Conservation (phyloP, 805 yeast genomes). For the Saccharomycopsis javanensis region DNA sequence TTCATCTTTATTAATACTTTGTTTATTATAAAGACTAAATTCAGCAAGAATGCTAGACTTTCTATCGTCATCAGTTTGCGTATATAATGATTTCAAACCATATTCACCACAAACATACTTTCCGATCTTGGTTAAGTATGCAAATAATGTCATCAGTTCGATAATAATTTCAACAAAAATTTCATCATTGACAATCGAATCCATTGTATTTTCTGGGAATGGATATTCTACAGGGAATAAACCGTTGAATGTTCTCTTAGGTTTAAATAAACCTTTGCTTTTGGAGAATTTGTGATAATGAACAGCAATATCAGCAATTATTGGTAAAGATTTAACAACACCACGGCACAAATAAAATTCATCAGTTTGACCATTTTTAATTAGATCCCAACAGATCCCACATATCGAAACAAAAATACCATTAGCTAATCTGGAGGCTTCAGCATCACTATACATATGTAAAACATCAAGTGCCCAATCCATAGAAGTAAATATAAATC, state of each 20-base stretch:
- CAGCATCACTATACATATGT: slow-evolving; percentile 39
- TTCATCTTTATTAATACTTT: slow-evolving; percentile 34
- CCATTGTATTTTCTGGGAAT: slow-evolving; percentile 53
- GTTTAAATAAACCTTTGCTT: slow-evolving; percentile 33
- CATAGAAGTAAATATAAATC: slow-evolving; percentile 38
- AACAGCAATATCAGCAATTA: slow-evolving; percentile 40
- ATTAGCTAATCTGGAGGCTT: slow-evolving; percentile 54
- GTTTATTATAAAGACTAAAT: slow-evolving; percentile 28
- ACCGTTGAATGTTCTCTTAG: slow-evolving; percentile 55
- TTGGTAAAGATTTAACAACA: slow-evolving; percentile 44
- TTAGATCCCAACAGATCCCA: slow-evolving; percentile 29
- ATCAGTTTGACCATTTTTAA: slow-evolving; percentile 26
- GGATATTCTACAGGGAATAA: slow-evolving; percentile 66
- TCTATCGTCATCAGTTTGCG: slow-evolving; percentile 30
- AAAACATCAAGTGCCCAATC: slow-evolving; percentile 53
- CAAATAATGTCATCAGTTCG: slow-evolving; percentile 57
- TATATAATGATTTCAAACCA: slow-evolving; percentile 36
- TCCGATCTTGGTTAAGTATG: slow-evolving; percentile 44
- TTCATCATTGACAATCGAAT: slow-evolving; percentile 63
- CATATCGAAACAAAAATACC: slow-evolving; percentile 46
- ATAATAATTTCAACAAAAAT: slow-evolving; percentile 59
- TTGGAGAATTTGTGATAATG: slow-evolving; percentile 42
- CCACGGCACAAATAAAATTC: slow-evolving; percentile 35
- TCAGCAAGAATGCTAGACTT: slow-evolving; percentile 23
- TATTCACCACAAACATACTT: slow-evolving; percentile 31